Evolutionary conservation across 2,329 filamentous ascomycete genomes (phyloP).

Genomic region (Colletotrichum incanum): DNA sequence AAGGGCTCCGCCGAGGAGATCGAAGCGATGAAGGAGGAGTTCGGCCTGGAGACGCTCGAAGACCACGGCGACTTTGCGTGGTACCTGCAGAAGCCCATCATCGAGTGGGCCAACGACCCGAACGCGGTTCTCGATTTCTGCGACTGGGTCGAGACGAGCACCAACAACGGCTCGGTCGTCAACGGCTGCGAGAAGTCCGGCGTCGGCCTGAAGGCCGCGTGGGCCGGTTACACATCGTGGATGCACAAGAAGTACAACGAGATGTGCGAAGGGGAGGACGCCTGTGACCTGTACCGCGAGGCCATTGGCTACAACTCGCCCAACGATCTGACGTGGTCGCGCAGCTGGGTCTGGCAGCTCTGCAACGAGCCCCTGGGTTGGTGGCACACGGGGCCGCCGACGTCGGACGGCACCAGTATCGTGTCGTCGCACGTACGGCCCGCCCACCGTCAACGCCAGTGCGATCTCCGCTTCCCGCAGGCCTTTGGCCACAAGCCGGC

Average conservation of each 20-base stretch:
- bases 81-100: slow-evolving; percentile 25
- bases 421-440: slow-evolving; percentile 28
- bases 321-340: not conserved
- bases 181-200: slow-evolving; percentile 1
- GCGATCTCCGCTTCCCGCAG: slow-evolving; percentile 25
- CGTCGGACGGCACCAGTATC: slow-evolving; percentile 34
- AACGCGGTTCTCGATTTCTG: slow-evolving; percentile 20
- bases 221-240: slow-evolving; percentile 9
- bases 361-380: slow-evolving; percentile 41
- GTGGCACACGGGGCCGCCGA: slow-evolving; percentile 32
- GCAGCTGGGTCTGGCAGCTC: slow-evolving; percentile 35
- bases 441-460: slow-evolving; percentile 11
- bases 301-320: not conserved
- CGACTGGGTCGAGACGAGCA: slow-evolving; percentile 22
- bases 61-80: slow-evolving; percentile 31
- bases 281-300: slow-evolving; percentile 13
- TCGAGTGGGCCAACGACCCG: slow-evolving; percentile 14
- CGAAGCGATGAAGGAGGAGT: slow-evolving; percentile 34
- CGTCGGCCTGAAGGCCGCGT: slow-evolving; percentile 19
- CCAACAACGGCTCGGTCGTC: slow-evolving; percentile 13
- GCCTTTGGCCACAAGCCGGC: slow-evolving; percentile 27
- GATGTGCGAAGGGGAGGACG: not conserved
- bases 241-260: slow-evolving; percentile 3
- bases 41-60: slow-evolving; percentile 21
- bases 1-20: slow-evolving; percentile 20